These are phyloP conservation scores for Kodamaea sagamina DNA, from an alignment of 805 yeast genomes.

Conservation along the genomic window DNA sequence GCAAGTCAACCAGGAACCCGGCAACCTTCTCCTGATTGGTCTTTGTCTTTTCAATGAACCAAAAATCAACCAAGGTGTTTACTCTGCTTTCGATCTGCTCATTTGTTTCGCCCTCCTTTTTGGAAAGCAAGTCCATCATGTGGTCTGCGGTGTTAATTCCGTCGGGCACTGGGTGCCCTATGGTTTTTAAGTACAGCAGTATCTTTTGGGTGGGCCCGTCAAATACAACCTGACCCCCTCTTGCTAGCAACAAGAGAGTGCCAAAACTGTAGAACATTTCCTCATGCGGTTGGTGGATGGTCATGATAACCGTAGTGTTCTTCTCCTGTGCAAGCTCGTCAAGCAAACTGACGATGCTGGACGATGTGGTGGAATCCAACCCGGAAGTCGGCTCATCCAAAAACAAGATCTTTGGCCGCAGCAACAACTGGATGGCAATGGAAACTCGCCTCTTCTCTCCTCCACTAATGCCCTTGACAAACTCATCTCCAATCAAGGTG, in stretches of 20 bases:
- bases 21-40: neutral
- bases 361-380: conserved; percentile 28
- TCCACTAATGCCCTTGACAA: conserved; percentile 29
- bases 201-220: conserved; percentile 19
- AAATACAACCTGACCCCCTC: conserved; percentile 27
- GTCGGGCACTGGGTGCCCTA: conserved; percentile 16
- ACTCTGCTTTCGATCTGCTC: conserved; percentile 27
- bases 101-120: conserved; percentile 24
- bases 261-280: conserved; percentile 24
- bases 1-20: conserved; percentile 1
- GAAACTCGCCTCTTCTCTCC: conserved; percentile 32
- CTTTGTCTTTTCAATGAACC: conserved; percentile 20
- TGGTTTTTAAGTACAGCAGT: conserved; percentile 15
- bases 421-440: conserved; percentile 30
- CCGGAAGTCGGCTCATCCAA: conserved; percentile 33
- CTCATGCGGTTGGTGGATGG: conserved; percentile 30
- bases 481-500: conserved; percentile 25
- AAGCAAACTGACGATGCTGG: conserved; percentile 22
- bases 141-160: conserved; percentile 23
- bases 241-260: conserved; percentile 24
- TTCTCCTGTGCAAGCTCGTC: conserved; percentile 18
- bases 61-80: conserved; percentile 25
- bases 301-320: conserved; percentile 26
- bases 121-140: conserved; percentile 20
- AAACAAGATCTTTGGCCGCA: conserved; percentile 26